Evolutionary conservation across 2,329 filamentous ascomycete species (phyloP).

Genomic region (Cordyceps tenuipes): DNA sequence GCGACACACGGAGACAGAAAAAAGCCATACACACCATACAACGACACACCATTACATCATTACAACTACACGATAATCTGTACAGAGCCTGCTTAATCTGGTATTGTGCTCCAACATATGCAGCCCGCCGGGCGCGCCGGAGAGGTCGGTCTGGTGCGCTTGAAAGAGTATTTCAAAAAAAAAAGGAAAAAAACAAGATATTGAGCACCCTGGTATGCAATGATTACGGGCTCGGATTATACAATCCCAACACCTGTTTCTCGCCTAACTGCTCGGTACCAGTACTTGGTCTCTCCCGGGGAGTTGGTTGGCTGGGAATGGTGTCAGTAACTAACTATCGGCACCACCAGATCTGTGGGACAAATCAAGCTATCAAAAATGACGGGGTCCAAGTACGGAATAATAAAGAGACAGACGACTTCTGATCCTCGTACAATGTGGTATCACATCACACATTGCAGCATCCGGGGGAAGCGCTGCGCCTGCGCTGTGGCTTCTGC

Average conservation of each 20-base stretch:
- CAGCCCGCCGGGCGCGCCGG: not conserved
- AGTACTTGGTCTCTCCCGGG: not conserved
- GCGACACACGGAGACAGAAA: not conserved
- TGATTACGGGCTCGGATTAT: not conserved
- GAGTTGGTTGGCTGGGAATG: not conserved
- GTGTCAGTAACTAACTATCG: too few species aligned
- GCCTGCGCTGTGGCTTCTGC: conserved; percentile 10
- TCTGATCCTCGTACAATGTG: not conserved
- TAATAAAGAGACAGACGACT: not conserved
- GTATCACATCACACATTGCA: too few species aligned
- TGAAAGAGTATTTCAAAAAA: not conserved
- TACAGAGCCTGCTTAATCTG: conserved; percentile 8
- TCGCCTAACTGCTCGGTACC: too few species aligned
- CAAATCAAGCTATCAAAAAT: not conserved
- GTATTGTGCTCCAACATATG: not conserved
- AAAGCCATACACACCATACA: too few species aligned
- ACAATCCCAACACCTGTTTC: not conserved
- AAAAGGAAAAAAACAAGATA: not conserved
- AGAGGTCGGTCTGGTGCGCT: not conserved
- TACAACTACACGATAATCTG: not conserved
- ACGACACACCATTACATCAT: too few species aligned
- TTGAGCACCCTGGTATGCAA: not conserved
- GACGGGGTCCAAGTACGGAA: not conserved
- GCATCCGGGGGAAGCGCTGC: not conserved
- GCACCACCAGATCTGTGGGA: conserved; percentile 9